These are phyloP conservation scores for Madurella fahalii DNA, from an alignment of 2,329 filamentous ascomycete species.

Conservation along the genomic window DNA sequence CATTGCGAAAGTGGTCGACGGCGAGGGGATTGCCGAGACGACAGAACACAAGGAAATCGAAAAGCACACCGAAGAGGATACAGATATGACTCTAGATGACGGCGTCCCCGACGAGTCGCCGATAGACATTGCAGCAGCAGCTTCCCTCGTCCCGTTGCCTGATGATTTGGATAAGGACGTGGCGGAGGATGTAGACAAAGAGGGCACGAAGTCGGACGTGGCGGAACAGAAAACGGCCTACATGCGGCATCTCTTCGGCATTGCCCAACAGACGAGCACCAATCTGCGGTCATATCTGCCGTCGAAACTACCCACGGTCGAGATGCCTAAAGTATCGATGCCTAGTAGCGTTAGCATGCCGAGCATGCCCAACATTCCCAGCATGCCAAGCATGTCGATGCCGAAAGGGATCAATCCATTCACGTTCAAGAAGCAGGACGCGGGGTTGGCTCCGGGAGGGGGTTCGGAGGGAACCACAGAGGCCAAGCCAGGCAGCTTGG, in stretches of 20 bases:
- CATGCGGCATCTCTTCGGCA: constrained; percentile 45
- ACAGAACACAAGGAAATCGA: constrained; percentile 9
- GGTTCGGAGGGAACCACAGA: not conserved
- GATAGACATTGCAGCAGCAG: constrained; percentile 50
- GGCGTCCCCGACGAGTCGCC: constrained; percentile 44
- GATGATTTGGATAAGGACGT: constrained; percentile 35
- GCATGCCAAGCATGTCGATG: constrained; percentile 28
- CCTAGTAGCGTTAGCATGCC: constrained; percentile 24
- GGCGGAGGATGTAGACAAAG: constrained; percentile 27
- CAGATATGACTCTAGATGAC: constrained; percentile 23
- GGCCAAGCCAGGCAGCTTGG: not conserved
- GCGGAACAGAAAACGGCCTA: constrained; percentile 38
- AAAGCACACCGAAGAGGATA: constrained; percentile 5
- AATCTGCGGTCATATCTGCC: constrained; percentile 45
- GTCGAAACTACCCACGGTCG: constrained; percentile 34
- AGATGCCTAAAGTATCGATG: constrained; percentile 25
- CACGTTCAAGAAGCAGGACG: constrained; percentile 22
- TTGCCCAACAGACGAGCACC: constrained; percentile 47
- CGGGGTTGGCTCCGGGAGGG: not conserved
- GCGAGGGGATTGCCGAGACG: constrained; percentile 6
- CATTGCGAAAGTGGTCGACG: constrained; percentile 25
- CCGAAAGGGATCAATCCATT: constrained; percentile 31
- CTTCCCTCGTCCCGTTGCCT: constrained; percentile 46
- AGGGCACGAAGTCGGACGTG: constrained; percentile 27
- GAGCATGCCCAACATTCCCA: constrained; percentile 20